These are phyloP conservation scores for Graphiopsis chlorocephala DNA, from an alignment of 2,329 filamentous ascomycete genomes.

Conservation along the genomic window DNA sequence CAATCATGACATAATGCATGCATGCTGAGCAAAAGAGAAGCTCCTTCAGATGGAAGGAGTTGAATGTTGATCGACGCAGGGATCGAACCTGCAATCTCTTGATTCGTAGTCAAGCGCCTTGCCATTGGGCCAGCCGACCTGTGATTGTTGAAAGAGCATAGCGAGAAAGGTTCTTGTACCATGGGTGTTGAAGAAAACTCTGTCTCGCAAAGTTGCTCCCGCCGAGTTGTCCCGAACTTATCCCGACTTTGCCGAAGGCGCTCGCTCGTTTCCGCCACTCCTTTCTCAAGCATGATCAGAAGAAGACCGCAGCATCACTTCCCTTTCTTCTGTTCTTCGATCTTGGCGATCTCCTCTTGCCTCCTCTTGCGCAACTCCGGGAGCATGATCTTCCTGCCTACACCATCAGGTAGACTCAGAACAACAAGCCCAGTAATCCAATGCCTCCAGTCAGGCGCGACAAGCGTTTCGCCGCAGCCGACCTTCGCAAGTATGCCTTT, in stretches of 20 bases:
- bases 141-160: background rate
- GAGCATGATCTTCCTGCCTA: constrained; percentile 4
- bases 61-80: constrained; percentile 14
- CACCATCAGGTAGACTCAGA: background rate
- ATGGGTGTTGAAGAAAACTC: background rate
- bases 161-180: background rate
- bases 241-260: background rate
- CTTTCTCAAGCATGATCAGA: background rate
- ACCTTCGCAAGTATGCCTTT: constrained; percentile 18
- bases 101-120: constrained; percentile 56
- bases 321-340: background rate
- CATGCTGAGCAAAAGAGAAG: background rate
- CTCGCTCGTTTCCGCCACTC: background rate
- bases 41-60: background rate
- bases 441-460: constrained; percentile 19
- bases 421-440: constrained; percentile 3
- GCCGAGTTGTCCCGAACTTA: background rate
- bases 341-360: constrained; percentile 1
- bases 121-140: constrained; percentile 51
- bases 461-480: constrained; percentile 19
- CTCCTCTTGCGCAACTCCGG: constrained; percentile 11
- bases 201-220: background rate
- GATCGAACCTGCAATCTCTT: constrained; percentile 20
- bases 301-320: background rate
- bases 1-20: too few species aligned